These are phyloP conservation scores for Leishmania aethiopica DNA, from an alignment of 208 protist genomes.

Conservation along the genomic window DNA sequence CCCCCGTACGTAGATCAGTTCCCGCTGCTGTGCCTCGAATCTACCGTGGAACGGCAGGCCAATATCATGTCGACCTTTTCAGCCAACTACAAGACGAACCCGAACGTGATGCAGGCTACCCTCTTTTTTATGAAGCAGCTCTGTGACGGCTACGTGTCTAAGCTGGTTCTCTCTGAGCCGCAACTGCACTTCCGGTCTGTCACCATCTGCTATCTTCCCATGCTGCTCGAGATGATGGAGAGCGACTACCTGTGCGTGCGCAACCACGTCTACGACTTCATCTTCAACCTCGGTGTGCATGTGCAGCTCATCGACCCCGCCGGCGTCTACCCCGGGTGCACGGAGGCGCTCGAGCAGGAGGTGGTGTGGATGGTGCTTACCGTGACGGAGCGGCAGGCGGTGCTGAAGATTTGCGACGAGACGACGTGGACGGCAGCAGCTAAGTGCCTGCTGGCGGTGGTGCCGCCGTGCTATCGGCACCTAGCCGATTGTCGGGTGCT, in stretches of 20 bases:
- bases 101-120: constrained; percentile 61
- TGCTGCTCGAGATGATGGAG: constrained; percentile 78
- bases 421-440: constrained; percentile 73
- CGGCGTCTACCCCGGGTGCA: constrained; percentile 63
- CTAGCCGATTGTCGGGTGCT: constrained; percentile 68
- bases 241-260: constrained; percentile 89
- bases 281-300: constrained; percentile 81
- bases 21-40: constrained; percentile 69
- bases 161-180: constrained; percentile 71
- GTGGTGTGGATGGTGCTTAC: constrained; percentile 77
- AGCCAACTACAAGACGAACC: constrained; percentile 72
- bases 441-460: constrained; percentile 74
- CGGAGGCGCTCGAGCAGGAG: constrained; percentile 78
- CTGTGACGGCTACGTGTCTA: constrained; percentile 83
- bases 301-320: constrained; percentile 85
- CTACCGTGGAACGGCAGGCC: constrained; percentile 63
- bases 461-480: constrained; percentile 60
- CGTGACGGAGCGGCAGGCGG: constrained; percentile 64
- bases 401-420: constrained; percentile 59
- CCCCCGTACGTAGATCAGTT: constrained; percentile 73
- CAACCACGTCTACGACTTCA: constrained; percentile 89
- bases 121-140: constrained; percentile 85
- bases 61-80: constrained; percentile 70
- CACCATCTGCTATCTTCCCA: constrained; percentile 80
- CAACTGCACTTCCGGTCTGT: constrained; percentile 77